Evolutionary conservation across 2,329 filamentous ascomycete genomes (phyloP), one percentile per base, ranked within the genome.

Genomic region (Botrytis aclada): DNA sequence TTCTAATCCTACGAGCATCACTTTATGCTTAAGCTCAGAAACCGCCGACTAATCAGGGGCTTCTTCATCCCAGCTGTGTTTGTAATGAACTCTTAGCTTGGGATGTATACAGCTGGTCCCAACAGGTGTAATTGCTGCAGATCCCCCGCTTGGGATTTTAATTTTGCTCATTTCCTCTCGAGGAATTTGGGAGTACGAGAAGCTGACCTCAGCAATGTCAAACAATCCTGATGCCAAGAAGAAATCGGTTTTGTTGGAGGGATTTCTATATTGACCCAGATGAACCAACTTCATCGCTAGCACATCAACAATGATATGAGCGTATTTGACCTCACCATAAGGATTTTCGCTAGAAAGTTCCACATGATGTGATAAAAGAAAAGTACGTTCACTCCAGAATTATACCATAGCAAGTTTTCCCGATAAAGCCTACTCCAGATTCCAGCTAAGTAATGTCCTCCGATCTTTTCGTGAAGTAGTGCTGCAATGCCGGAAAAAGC

Each of bases 21-120:
- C 4, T 34, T 60, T 60, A 25, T 37, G 37, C 18, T 37, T 3
- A 0, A 60, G 32, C 9, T 9, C 32, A 32, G 32, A 60, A 14
- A 25, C 4, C 3, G 4, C 12, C 32, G 20, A 60, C 56, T 9
- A 60, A 25, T 60, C 0, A 0, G 22, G 25, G 4, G 0, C 1
- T 0, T 7, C 5, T 14, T 14, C 4, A 25, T 37, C 56, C 32
- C 56, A 37, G 9, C 1, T 0, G 12, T 6, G 2, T 10, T 2
- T 1, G 32, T 5, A 0, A 12, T 4, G 1, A 22, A 20, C 7
- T 60, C 7, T 18, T 9, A 58, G 54, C 54, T n/a, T 51, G 7
- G 8, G 7, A 34, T 22, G 1, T 18, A 0, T 4, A 58, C 4
- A 20, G 2, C 32, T 4, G 3, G 1, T 20, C 9, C 34, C 3